These are phyloP conservation scores for Solanum okadae DNA, from an alignment of 257 asterid species.

Conservation along the genomic window DNA sequence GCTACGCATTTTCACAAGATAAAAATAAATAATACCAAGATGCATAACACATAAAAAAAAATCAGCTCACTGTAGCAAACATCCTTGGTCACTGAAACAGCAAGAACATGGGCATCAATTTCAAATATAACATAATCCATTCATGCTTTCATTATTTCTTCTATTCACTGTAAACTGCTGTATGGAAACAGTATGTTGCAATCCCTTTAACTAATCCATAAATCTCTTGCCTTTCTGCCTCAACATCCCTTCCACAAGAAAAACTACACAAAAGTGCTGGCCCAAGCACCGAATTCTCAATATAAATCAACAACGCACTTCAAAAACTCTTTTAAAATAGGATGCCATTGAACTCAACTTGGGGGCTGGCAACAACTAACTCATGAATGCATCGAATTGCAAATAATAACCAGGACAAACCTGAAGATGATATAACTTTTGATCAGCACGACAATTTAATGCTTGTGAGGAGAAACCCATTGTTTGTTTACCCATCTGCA, in stretches of 20 bases:
- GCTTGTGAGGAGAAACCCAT: constrained; percentile 96
- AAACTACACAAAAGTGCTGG: background rate
- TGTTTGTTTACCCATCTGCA: constrained; percentile 95
- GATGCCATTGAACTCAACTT: background rate
- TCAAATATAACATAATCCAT: background rate
- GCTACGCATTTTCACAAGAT: background rate
- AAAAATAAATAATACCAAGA: background rate
- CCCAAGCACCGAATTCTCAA: background rate
- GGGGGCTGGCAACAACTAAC: background rate
- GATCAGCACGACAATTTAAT: constrained; percentile 78
- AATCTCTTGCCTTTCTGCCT: background rate
- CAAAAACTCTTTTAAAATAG: background rate
- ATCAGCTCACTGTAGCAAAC: background rate
- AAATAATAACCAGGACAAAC: constrained; percentile 17
- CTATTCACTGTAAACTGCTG: background rate
- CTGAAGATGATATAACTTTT: constrained; percentile 98
- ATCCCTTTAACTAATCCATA: background rate
- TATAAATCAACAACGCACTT: background rate
- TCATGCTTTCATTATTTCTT: background rate
- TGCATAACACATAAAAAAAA: background rate
- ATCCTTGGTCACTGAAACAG: background rate
- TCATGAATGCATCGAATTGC: background rate
- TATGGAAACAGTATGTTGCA: background rate
- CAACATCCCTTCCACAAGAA: background rate
- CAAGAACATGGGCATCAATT: background rate